phyloP scores from a whole-genome alignment of 2,329 filamentous ascomycete species.

The Epichloe bromicola region DNA sequence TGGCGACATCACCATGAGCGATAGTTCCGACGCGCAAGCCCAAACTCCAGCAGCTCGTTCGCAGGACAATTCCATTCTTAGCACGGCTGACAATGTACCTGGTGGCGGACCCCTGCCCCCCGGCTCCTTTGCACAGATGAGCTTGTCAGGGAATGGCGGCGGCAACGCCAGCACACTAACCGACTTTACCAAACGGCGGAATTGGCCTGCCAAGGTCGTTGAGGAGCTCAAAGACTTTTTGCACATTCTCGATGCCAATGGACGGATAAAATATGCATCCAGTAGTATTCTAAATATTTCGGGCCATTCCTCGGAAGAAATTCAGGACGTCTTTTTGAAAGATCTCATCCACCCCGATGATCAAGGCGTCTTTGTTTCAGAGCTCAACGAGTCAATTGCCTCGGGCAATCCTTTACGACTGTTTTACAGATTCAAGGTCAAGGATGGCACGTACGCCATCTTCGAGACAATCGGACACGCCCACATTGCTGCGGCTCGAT shows the following conservation, averaged over 20 bases:
- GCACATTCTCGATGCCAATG: slow-evolving; percentile 75
- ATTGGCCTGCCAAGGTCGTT: slow-evolving; percentile 82
- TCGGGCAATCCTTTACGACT: slow-evolving; percentile 67
- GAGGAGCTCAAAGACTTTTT: slow-evolving; percentile 84
- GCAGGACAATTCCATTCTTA: slow-evolving; percentile 21
- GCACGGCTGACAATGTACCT: slow-evolving; percentile 23
- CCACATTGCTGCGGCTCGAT: slow-evolving; percentile 62
- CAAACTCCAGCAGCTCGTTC: slow-evolving; percentile 14
- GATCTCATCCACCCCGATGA: slow-evolving; percentile 83
- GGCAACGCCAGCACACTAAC: slow-evolving; percentile 30
- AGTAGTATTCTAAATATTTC: slow-evolving; percentile 63
- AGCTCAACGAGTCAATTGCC: slow-evolving; percentile 81
- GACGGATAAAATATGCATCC: slow-evolving; percentile 75
- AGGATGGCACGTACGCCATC: slow-evolving; percentile 60
- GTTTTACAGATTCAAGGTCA: slow-evolving; percentile 73
- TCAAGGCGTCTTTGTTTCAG: slow-evolving; percentile 65
- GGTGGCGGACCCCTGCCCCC: slow-evolving; percentile 29
- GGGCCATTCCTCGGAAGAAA: slow-evolving; percentile 57
- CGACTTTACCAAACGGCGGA: slow-evolving; percentile 47
- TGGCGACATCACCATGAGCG: slow-evolving; percentile 6
- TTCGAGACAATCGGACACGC: slow-evolving; percentile 91
- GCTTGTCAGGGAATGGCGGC: slow-evolving; percentile 14
- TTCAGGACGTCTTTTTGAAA: slow-evolving; percentile 63
- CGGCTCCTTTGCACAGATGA: slow-evolving; percentile 22
- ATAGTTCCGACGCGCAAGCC: slow-evolving; percentile 14